These are phyloP conservation scores for Termitomyces sp. DNA, from an alignment of 768 basidiomycete species.

Conservation along the genomic window DNA sequence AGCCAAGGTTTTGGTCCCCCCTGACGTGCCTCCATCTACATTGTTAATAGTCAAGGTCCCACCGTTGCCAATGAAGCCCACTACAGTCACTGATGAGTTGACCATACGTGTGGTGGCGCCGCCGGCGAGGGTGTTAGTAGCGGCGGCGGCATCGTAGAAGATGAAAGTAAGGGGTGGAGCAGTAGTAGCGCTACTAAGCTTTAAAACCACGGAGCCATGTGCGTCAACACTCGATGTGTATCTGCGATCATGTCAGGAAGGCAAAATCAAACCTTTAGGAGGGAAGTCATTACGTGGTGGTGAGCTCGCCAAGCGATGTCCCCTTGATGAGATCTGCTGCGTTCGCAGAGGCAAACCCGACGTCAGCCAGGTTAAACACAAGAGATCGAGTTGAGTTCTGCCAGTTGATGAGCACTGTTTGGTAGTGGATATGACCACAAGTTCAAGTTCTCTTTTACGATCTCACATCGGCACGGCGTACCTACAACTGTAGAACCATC, in stretches of 20 bases:
- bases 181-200: slow-evolving; percentile 27
- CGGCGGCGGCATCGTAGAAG: slow-evolving; percentile 32
- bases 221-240: slow-evolving; percentile 32
- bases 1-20: slow-evolving; percentile 40
- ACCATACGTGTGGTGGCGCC: slow-evolving; percentile 34
- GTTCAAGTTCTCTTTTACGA: neutral
- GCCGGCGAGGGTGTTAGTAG: slow-evolving; percentile 31
- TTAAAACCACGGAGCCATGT: slow-evolving; percentile 33
- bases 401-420: slow-evolving; percentile 44
- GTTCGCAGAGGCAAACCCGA: slow-evolving; percentile 37
- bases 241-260: slow-evolving; percentile 17
- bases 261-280: neutral
- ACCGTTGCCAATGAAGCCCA: slow-evolving; percentile 39
- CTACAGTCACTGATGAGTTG: slow-evolving; percentile 32
- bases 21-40: slow-evolving; percentile 37
- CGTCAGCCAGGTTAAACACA: slow-evolving; percentile 39
- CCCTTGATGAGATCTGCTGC: slow-evolving; percentile 39
- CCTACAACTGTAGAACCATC: slow-evolving; percentile 46
- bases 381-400: slow-evolving; percentile 33
- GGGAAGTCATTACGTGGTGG: slow-evolving; percentile 27
- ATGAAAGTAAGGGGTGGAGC: slow-evolving; percentile 26
- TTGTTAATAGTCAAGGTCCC: slow-evolving; percentile 39
- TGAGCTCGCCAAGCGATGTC: slow-evolving; percentile 30
- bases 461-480: slow-evolving; percentile 14
- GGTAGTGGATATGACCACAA: neutral